Evolutionary conservation across 1,284 basidiomycete genomes (phyloP).

Genomic region (Marasmius fiardii): DNA sequence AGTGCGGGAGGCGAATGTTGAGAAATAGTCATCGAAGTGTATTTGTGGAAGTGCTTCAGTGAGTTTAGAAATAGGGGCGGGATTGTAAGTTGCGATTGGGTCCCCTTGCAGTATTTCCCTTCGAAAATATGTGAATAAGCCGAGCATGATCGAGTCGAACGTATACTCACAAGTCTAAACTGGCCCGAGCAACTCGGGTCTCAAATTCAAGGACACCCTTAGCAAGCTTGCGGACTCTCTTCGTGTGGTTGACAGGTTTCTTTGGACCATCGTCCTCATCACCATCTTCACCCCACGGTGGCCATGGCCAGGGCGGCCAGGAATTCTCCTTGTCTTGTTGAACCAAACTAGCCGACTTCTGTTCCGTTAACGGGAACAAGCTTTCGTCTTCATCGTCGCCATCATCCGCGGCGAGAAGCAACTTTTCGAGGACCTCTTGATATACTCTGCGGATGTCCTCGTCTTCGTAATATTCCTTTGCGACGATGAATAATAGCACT

Average conservation of each 20-base stretch:
- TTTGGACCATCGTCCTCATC: conserved; percentile 46
- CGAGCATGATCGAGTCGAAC: conserved; percentile 1
- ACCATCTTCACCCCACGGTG: conserved; percentile 68
- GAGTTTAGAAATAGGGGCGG: conserved; percentile 66
- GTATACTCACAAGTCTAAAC: conserved; percentile 62
- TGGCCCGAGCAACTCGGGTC: conserved; percentile 74
- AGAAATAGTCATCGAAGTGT: conserved; percentile 81
- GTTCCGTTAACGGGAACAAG: background rate
- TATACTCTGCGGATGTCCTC: conserved; percentile 70
- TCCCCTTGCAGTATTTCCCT: conserved; percentile 71
- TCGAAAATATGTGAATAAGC: conserved; percentile 7
- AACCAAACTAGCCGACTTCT: conserved; percentile 11
- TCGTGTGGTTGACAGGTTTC: conserved; percentile 38
- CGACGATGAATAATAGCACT: conserved; percentile 7
- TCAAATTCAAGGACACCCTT: conserved; percentile 81
- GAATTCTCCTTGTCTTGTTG: conserved; percentile 25
- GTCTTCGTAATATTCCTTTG: conserved; percentile 89
- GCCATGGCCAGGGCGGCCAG: conserved; percentile 89
- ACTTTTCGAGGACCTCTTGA: conserved; percentile 62
- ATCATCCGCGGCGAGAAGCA: conserved; percentile 64
- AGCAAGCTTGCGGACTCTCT: conserved; percentile 63
- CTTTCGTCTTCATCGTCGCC: conserved; percentile 25
- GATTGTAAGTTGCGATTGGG: conserved; percentile 90
- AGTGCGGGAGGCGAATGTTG: conserved; percentile 75
- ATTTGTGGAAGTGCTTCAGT: conserved; percentile 75